Evolutionary conservation across 2,329 filamentous ascomycete genomes (phyloP).

Genomic region (Plenodomus lindquistii): DNA sequence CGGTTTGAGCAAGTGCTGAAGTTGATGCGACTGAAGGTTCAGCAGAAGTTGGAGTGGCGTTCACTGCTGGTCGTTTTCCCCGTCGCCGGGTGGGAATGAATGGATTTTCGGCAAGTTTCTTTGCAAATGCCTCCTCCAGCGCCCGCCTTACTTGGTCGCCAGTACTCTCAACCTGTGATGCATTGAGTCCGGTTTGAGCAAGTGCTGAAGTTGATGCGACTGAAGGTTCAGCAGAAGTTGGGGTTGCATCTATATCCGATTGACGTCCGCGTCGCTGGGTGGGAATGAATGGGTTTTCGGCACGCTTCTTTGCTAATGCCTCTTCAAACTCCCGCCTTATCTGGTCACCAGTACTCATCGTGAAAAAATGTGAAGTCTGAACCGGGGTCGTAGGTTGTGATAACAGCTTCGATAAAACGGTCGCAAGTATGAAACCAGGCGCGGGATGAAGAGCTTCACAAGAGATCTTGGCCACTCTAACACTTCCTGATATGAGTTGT

Average conservation of each 20-base stretch:
- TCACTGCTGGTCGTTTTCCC: too few species aligned
- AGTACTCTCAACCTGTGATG: too few species aligned
- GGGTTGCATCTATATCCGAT: too few species aligned
- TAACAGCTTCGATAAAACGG: constrained; percentile 21
- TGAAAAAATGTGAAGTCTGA: constrained; percentile 12
- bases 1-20: too few species aligned
- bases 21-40: too few species aligned
- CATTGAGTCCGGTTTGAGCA: constrained; percentile 3
- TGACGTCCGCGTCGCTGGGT: constrained; percentile 1
- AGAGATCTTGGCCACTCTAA: constrained; percentile 13
- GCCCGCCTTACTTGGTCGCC: too few species aligned
- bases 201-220: constrained; percentile 1
- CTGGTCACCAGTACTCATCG: constrained; percentile 17
- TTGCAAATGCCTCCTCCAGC: too few species aligned
- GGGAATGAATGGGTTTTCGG: constrained; percentile 17
- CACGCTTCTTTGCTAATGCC: constrained; percentile 6
- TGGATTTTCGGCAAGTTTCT: too few species aligned
- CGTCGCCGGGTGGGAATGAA: too few species aligned
- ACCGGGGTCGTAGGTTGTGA: constrained; percentile 20
- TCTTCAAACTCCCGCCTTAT: constrained; percentile 13
- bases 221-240: not conserved
- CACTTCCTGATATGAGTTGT: constrained; percentile 39
- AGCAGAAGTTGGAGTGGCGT: too few species aligned
- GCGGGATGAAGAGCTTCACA: constrained; percentile 24
- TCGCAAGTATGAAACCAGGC: constrained; percentile 26